Conservation (phyloP, 2,329 filamentous ascomycete genomes). For the Penicillium fuscoglaucum region DNA sequence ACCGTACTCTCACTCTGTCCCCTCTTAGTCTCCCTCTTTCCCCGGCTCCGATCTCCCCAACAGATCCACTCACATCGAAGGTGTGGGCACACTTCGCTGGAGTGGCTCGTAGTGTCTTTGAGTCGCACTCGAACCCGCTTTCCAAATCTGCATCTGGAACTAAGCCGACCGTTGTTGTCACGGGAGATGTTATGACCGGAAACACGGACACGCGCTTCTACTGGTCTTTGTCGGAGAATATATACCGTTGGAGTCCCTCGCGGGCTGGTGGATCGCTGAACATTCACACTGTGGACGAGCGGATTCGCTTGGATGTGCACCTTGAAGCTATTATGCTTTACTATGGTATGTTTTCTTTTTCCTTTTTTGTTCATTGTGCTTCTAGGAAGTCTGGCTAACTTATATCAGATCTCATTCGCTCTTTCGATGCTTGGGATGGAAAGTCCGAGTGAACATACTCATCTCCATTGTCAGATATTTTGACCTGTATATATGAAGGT, state of each 20-base stretch:
- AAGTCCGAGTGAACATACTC: constrained; percentile 11
- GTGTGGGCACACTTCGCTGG: constrained; percentile 42
- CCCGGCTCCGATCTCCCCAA: constrained; percentile 39
- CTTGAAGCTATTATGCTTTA: constrained; percentile 47
- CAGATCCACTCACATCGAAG: constrained; percentile 30
- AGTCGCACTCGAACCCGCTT: constrained; percentile 33
- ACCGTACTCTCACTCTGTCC: constrained; percentile 35
- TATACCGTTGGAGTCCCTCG: constrained; percentile 54
- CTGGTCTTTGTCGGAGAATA: constrained; percentile 54
- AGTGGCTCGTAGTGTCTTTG: constrained; percentile 44
- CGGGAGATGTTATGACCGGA: constrained; percentile 52
- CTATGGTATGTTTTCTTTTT: constrained; percentile 35
- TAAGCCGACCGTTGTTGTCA: constrained; percentile 40
- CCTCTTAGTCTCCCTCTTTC: constrained; percentile 31
- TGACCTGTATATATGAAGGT: background rate
- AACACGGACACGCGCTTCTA: constrained; percentile 57
- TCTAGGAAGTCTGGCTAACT: background rate
- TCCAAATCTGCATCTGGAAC: constrained; percentile 18
- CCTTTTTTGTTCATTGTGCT: background rate
- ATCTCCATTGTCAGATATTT: background rate
- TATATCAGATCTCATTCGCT: constrained; percentile 33
- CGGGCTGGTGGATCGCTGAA: constrained; percentile 47
- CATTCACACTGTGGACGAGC: constrained; percentile 55
- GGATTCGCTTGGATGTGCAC: constrained; percentile 45
- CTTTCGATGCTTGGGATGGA: constrained; percentile 32